Conservation (phyloP, 2,329 filamentous ascomycete genomes). For the Metarhizium brunneum region DNA sequence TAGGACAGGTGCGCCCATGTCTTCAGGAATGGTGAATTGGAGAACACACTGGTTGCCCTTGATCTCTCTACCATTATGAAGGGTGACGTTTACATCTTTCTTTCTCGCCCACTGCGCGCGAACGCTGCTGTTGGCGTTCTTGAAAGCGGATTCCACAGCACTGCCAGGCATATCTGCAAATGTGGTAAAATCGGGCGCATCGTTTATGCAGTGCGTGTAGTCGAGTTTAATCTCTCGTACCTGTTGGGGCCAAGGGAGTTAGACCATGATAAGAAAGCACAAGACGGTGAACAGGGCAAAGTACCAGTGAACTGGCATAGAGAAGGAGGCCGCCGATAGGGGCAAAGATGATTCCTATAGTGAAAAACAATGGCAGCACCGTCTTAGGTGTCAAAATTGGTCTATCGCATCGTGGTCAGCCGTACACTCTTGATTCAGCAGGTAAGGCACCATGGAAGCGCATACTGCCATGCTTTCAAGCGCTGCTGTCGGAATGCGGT, state of each 20-base stretch:
- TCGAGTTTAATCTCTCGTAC: conserved; percentile 87
- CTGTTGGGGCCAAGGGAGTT: conserved; percentile 31
- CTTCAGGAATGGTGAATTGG: conserved; percentile 69
- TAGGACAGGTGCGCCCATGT: conserved; percentile 71
- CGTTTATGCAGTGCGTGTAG: conserved; percentile 66
- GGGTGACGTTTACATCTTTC: conserved; percentile 29
- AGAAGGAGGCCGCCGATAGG: conserved; percentile 82
- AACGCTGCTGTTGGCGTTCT: conserved; percentile 34
- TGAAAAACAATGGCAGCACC: conserved; percentile 83
- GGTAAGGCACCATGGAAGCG: conserved; percentile 13
- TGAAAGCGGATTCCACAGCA: conserved; percentile 63
- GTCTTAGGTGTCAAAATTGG: conserved; percentile 94
- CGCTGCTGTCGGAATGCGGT: conserved; percentile 96
- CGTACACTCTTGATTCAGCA: conserved; percentile 5
- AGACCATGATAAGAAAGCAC: conserved; percentile 2
- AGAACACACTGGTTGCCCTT: conserved; percentile 56
- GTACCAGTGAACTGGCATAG: conserved; percentile 73
- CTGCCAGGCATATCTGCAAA: conserved; percentile 44
- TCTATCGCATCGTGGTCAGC: conserved; percentile 40
- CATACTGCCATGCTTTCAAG: conserved; percentile 97
- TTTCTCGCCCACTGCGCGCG: conserved; percentile 34
- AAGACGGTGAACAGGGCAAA: background rate
- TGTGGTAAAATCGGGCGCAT: conserved; percentile 35
- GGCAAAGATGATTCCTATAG: conserved; percentile 83
- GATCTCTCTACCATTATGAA: conserved; percentile 25